Base-by-base conservation (phyloP, 768 basidiomycete species). In the Hortiboletus flavorubellus region DNA sequence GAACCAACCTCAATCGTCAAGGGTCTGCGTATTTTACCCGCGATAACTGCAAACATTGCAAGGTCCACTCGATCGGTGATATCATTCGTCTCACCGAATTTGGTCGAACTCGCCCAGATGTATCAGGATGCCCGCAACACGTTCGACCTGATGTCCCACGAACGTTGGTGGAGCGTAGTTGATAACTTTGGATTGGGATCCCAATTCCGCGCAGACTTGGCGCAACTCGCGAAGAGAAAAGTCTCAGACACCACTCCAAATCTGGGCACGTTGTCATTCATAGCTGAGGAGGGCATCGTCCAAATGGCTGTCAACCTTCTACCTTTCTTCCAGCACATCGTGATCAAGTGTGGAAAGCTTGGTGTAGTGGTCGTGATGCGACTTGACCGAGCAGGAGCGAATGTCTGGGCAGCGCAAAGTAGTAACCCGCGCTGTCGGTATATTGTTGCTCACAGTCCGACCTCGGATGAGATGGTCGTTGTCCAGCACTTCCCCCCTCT, bases 1-100 rank as follows among this genome's bases (percentile, higher is more conserved):
- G 97, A 99, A 71, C 96, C 97, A 1, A 98, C 97, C 1, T 97
- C 94, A 0, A 78, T 87, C n/a, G 72, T 79, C 43, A 98, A 98
- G 73, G 86, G 90, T 0, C 74, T 76, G 2, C 74, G 78, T 3
- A 84, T 98, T 55, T 66, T 97, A 6, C 79, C 84, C 0, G 84
- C 90, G 1, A 70, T 89, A 47, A 66, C 73, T 5, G 70, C 76
- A 14, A 74, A 72, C 33, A 43, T 76, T 8, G 58, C 76, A 44
- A 65, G 66, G 42, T 55, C 51, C 56, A 53, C 59, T 8, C 63
- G 60, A 43, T 65, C 84, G 5, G 81, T 85, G 3, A 73, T 97
- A 44, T 74, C 85, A 3, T 91, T 85, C 61, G 79, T 85, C 44
- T 89, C 95, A 0, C 97, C 97, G 1, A 99, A 99, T 71, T 68